A percentile compares a stretch with the other conserved stretches of the same genome.
These are phyloP conservation scores for Aspergillus sergii DNA, from an alignment of 2,329 filamentous ascomycete genomes.

Conservation along the genomic window DNA sequence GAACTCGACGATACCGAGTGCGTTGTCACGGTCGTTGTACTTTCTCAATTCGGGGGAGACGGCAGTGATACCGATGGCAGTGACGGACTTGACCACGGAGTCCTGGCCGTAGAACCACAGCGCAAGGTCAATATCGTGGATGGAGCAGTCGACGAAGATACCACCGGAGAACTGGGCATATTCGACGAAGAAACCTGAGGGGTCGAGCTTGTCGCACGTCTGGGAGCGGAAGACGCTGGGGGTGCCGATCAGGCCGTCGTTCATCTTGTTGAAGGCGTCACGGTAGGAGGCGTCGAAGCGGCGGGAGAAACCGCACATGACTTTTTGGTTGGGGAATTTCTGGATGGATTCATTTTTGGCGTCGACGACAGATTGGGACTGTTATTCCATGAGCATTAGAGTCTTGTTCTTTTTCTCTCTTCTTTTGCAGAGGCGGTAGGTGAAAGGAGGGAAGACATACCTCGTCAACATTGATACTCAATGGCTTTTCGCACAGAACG, in stretches of 20 bases:
- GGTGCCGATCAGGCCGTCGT: constrained; percentile 59
- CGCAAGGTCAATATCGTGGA: constrained; percentile 69
- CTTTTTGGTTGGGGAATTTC: constrained; percentile 52
- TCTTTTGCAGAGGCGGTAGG: background rate
- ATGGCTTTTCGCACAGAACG: constrained; percentile 57
- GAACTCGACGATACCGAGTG: constrained; percentile 67
- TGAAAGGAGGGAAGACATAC: constrained; percentile 40
- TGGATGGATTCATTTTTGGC: background rate
- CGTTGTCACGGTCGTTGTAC: constrained; percentile 63
- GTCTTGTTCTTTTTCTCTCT: background rate
- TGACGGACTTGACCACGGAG: constrained; percentile 56
- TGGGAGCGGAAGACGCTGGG: constrained; percentile 64
- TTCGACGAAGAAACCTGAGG: constrained; percentile 66
- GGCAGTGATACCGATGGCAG: constrained; percentile 59
- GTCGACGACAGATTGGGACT: background rate
- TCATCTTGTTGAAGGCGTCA: constrained; percentile 56
- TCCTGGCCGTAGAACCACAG: constrained; percentile 65
- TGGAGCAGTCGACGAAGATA: constrained; percentile 70
- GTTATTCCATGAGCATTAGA: background rate
- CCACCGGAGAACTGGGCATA: constrained; percentile 67
- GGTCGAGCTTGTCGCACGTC: constrained; percentile 67
- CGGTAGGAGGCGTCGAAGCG: constrained; percentile 68
- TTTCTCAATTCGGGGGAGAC: constrained; percentile 59
- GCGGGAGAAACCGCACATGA: constrained; percentile 68
- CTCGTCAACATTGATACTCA: constrained; percentile 58